These are phyloP conservation scores for Cymbopogon flexuosus DNA, from an alignment of 202 grass and related monocot genomes.

Conservation along the genomic window DNA sequence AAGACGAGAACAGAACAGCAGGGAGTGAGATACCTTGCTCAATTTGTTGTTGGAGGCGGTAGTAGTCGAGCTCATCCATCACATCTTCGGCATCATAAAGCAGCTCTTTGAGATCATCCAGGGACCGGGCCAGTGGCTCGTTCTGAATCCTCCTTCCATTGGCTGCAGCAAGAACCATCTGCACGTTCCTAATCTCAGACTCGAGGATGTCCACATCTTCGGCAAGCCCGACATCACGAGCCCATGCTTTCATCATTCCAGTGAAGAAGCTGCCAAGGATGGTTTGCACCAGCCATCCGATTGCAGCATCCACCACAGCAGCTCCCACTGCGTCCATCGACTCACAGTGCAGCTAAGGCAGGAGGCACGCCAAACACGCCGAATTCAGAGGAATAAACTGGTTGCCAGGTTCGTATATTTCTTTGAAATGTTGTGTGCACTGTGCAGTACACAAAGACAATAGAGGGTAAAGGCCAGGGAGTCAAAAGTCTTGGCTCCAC, in stretches of 20 bases:
- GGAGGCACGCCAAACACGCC: no score
- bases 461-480: no score
- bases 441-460: no score
- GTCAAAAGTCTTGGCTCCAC: no score
- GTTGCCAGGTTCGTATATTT: no score
- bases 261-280: not conserved
- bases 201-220: not conserved
- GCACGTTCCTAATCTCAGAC: not conserved
- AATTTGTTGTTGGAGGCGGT: no score
- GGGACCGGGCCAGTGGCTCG: not conserved
- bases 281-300: not conserved
- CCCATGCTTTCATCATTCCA: not conserved
- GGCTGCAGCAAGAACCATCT: constrained; percentile 32
- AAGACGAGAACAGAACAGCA: no score
- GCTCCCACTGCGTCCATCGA: not conserved
- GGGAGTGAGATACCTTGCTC: no score
- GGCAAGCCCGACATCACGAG: not conserved
- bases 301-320: not conserved
- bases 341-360: not conserved
- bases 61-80: constrained; percentile 7
- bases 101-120: constrained; percentile 10
- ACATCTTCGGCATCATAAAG: constrained; percentile 1
- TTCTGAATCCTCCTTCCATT: constrained; percentile 1
- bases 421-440: no score
- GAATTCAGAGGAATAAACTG: no score